Percentiles rank a stretch among this genome's conserved stretches.
phyloP scores from a whole-genome alignment of 371 early-diverging fungal genomes.

The Rhizopus arrhizus region DNA sequence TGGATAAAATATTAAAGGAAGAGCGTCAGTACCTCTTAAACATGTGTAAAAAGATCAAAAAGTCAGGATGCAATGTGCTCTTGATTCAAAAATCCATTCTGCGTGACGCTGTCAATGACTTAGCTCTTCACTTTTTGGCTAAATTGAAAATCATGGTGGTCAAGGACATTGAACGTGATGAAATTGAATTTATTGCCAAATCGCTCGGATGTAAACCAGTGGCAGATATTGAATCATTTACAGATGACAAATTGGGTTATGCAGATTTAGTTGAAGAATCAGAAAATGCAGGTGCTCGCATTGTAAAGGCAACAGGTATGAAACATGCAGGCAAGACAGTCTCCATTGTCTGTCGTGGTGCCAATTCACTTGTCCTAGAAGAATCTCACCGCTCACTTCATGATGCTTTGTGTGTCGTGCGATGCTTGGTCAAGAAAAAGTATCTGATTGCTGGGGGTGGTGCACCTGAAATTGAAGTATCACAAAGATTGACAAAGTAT shows the following conservation, averaged over 20 bases:
- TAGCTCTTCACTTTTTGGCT: conserved; percentile 98
- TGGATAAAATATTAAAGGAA: conserved; percentile 99
- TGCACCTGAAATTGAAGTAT: conserved; percentile 97
- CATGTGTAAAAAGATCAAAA: conserved; percentile 99
- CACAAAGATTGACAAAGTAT: conserved; percentile 80
- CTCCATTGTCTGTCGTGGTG: conserved; percentile 95
- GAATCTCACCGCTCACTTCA: conserved; percentile 99
- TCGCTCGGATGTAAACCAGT: conserved; percentile 97
- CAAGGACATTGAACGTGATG: conserved; percentile 99
- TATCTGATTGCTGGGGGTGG: conserved; percentile 99
- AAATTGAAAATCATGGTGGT: conserved; percentile 98
- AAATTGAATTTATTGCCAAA: conserved; percentile 98
- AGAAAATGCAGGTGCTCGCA: conserved; percentile 83
- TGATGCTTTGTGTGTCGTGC: conserved; percentile 98
- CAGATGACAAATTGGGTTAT: conserved; percentile 95
- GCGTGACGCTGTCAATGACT: conserved; percentile 97
- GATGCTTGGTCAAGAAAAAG: conserved; percentile 97
- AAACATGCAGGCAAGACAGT: conserved; percentile 91
- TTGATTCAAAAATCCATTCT: conserved; percentile 99
- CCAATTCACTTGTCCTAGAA: conserved; percentile 97
- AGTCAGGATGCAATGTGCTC: conserved; percentile 96
- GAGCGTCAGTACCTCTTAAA: conserved; percentile 98
- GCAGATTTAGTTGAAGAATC: conserved; percentile 96
- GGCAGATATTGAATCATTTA: conserved; percentile 97
- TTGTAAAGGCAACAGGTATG: conserved; percentile 92